phyloP scores from a whole-genome alignment of 1,284 basidiomycete genomes.

The Trametes pubescens region DNA sequence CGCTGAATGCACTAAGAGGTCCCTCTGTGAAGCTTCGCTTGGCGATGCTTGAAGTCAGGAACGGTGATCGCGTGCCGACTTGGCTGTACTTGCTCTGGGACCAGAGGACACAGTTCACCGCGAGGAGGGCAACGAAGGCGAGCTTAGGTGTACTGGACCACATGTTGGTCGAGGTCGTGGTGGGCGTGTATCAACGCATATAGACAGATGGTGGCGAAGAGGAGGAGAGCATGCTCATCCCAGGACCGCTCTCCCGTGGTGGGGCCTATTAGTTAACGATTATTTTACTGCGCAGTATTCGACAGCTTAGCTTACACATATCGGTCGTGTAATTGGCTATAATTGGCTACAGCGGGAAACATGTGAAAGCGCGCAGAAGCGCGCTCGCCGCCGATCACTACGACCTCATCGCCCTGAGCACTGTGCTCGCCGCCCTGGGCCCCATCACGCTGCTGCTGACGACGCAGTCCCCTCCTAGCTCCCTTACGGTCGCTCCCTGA shows the following conservation, averaged over 20 bases:
- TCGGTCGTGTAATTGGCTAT: slow-evolving; percentile 1
- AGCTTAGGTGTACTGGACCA: slow-evolving; percentile 52
- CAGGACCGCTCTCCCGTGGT: slow-evolving; percentile 12
- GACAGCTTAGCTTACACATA: not conserved
- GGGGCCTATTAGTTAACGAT: not conserved
- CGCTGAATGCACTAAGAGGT: slow-evolving; percentile 12
- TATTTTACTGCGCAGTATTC: not conserved
- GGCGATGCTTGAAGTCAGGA: slow-evolving; percentile 22
- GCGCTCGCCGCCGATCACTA: slow-evolving; percentile 21
- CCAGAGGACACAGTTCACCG: slow-evolving; percentile 68
- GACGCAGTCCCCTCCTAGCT: not conserved
- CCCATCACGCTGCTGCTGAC: slow-evolving; percentile 2
- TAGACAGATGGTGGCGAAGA: slow-evolving; percentile 12
- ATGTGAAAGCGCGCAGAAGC: slow-evolving; percentile 7
- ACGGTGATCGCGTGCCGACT: slow-evolving; percentile 37
- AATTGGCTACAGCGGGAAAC: not conserved
- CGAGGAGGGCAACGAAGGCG: slow-evolving; percentile 58
- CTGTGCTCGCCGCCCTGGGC: slow-evolving; percentile 10
- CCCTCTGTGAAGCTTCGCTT: slow-evolving; percentile 33
- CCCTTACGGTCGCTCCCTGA: not conserved
- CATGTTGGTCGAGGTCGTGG: slow-evolving; percentile 42
- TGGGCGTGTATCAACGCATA: slow-evolving; percentile 24
- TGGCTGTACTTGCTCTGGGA: slow-evolving; percentile 67
- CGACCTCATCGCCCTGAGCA: slow-evolving; percentile 15
- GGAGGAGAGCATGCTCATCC: slow-evolving; percentile 18